phyloP scores from a whole-genome alignment of 345 rosid genomes.

The Bretschneidera sinensis region DNA sequence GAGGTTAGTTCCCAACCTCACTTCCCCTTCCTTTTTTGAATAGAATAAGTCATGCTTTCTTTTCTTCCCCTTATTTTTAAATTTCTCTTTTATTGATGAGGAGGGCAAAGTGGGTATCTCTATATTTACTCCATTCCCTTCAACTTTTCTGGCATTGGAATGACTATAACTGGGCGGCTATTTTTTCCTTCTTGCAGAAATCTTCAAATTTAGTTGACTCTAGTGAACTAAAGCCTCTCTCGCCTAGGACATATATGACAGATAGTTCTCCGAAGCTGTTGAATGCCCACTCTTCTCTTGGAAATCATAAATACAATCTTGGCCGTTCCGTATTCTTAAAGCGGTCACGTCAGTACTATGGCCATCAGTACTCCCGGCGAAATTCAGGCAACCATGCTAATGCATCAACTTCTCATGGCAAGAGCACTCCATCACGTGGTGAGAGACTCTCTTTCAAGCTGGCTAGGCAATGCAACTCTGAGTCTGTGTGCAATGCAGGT shows the following conservation, averaged over 20 bases:
- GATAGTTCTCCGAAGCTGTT: conserved; percentile 32
- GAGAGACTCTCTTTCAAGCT: conserved; percentile 41
- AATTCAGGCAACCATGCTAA: conserved; percentile 35
- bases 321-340: conserved; percentile 50
- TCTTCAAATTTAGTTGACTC: conserved; percentile 27
- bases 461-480: conserved; percentile 25
- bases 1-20: conserved; percentile 39
- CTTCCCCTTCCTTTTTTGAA: not conserved
- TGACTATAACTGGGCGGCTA: not conserved
- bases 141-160: not conserved
- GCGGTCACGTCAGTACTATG: conserved; percentile 49
- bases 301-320: conserved; percentile 35
- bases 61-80: not conserved
- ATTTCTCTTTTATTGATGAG: not conserved
- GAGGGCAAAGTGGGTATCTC: not conserved
- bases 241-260: conserved; percentile 29
- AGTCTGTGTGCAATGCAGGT: conserved; percentile 33
- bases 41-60: not conserved
- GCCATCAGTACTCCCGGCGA: conserved; percentile 48
- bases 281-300: conserved; percentile 26
- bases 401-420: conserved; percentile 47
- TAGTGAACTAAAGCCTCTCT: conserved; percentile 26
- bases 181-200: conserved; percentile 27
- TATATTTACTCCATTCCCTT: not conserved
- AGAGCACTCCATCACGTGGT: conserved; percentile 25